Percentiles rank a stretch among this genome's conserved stretches.
Evolutionary conservation across 108 stramenopile species (phyloP).

Genomic region (Skeletonema costatum): DNA sequence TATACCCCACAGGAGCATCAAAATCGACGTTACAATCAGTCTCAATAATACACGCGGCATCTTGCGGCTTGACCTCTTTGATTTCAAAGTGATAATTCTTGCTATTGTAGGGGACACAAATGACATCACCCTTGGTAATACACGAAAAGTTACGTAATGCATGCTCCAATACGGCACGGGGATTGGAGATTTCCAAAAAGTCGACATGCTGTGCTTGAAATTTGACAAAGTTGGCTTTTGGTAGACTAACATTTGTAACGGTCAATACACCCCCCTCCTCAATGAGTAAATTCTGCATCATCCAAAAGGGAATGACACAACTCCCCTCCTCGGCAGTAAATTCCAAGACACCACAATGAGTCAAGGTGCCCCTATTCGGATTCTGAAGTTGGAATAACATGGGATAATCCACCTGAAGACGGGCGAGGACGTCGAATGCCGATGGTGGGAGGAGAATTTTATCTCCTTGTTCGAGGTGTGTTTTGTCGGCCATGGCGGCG

Average conservation of each 20-base stretch:
- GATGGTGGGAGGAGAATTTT: conserved; percentile 98
- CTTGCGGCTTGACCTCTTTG: conserved; percentile 89
- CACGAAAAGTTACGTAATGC: conserved; percentile 95
- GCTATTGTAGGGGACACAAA: conserved; percentile 96
- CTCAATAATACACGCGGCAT: conserved; percentile 96
- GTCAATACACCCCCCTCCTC: conserved; percentile 92
- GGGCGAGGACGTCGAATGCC: conserved; percentile 95
- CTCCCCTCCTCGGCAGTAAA: conserved; percentile 99
- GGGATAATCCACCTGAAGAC: conserved; percentile 92
- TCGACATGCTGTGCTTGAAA: conserved; percentile 98
- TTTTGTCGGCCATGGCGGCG: conserved; percentile 89
- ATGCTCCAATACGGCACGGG: conserved; percentile 96
- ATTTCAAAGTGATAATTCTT: conserved; percentile 96
- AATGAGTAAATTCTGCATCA: conserved; percentile 96
- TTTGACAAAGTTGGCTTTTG: conserved; percentile 97
- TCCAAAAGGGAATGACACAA: conserved; percentile 99
- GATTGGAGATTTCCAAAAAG: conserved; percentile 98
- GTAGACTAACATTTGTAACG: conserved; percentile 92
- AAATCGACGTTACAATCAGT: conserved; percentile 96
- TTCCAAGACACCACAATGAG: conserved; percentile 98
- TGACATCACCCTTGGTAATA: conserved; percentile 97
- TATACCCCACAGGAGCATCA: conserved; percentile 93
- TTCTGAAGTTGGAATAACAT: conserved; percentile 88
- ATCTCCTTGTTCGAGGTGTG: conserved; percentile 93
- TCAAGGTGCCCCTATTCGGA: conserved; percentile 62